phyloP scores from a whole-genome alignment of 2,329 filamentous ascomycete genomes.

The Monosporascus sp. region DNA sequence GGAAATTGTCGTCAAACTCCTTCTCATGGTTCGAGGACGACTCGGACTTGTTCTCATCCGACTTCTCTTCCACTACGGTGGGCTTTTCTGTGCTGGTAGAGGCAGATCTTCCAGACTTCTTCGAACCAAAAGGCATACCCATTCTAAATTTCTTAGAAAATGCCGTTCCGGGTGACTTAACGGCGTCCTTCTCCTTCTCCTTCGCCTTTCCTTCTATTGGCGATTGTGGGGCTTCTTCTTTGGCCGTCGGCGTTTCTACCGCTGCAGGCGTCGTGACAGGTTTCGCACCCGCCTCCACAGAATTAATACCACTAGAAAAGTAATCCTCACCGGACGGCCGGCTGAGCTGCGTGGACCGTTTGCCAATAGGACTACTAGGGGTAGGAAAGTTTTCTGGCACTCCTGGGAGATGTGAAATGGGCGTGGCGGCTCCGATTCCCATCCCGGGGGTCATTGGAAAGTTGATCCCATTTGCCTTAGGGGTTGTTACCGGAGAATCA shows the following conservation, averaged over 20 bases:
- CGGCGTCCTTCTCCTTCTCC: constrained; percentile 44
- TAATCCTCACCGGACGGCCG: constrained; percentile 69
- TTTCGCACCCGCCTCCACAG: constrained; percentile 41
- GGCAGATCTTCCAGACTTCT: constrained; percentile 71
- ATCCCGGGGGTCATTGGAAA: constrained; percentile 69
- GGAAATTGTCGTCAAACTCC: constrained; percentile 69
- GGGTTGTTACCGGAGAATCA: constrained; percentile 49
- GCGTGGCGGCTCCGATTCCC: constrained; percentile 72
- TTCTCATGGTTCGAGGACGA: constrained; percentile 62
- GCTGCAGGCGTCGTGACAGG: constrained; percentile 42
- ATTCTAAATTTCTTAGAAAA: constrained; percentile 30
- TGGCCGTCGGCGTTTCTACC: constrained; percentile 34
- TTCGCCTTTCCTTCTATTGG: constrained; percentile 55
- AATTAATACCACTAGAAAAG: constrained; percentile 60
- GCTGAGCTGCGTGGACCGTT: constrained; percentile 49
- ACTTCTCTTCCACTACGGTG: constrained; percentile 69
- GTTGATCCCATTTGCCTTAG: constrained; percentile 60
- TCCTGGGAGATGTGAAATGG: constrained; percentile 43
- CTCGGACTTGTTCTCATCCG: constrained; percentile 55
- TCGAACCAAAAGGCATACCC: constrained; percentile 64
- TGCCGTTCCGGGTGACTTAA: constrained; percentile 54
- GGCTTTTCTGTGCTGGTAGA: constrained; percentile 67
- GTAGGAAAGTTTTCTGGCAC: constrained; percentile 42
- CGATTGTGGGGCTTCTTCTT: constrained; percentile 37
- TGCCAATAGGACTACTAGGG: constrained; percentile 45